These are phyloP conservation scores for Ciborinia camelliae DNA, from an alignment of 2,329 filamentous ascomycete species.

Conservation along the genomic window DNA sequence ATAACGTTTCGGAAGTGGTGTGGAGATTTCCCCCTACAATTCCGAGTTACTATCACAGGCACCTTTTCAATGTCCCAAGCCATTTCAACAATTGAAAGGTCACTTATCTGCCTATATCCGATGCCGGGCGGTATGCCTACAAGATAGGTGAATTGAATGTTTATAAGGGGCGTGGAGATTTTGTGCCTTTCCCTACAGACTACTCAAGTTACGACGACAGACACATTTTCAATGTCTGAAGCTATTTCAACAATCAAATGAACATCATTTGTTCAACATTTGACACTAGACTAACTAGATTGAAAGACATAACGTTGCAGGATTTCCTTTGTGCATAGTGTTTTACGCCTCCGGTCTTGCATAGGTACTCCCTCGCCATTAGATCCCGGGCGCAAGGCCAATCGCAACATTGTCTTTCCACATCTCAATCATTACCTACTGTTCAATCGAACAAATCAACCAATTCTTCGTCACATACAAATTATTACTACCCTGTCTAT, in stretches of 20 bases:
- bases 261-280: not conserved
- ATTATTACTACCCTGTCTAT: not conserved
- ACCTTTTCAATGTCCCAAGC: not conserved
- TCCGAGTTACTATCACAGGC: not conserved
- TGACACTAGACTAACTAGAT: not conserved
- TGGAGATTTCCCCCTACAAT: not conserved
- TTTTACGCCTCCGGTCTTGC: not conserved
- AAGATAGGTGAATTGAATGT: not conserved
- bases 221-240: not conserved
- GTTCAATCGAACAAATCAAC: not conserved
- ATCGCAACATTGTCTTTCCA: not conserved
- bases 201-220: not conserved
- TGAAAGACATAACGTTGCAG: not conserved
- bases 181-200: not conserved
- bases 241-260: not conserved
- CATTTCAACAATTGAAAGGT: not conserved
- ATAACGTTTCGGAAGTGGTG: not conserved
- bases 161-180: not conserved
- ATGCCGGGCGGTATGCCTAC: not conserved
- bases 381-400: not conserved
- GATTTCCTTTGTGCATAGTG: not conserved
- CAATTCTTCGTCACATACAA: not conserved
- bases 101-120: not conserved
- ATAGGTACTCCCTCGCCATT: conserved; percentile 1
- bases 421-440: not conserved